phyloP scores from a whole-genome alignment of 257 asterid species.

The Plantago elongata region DNA sequence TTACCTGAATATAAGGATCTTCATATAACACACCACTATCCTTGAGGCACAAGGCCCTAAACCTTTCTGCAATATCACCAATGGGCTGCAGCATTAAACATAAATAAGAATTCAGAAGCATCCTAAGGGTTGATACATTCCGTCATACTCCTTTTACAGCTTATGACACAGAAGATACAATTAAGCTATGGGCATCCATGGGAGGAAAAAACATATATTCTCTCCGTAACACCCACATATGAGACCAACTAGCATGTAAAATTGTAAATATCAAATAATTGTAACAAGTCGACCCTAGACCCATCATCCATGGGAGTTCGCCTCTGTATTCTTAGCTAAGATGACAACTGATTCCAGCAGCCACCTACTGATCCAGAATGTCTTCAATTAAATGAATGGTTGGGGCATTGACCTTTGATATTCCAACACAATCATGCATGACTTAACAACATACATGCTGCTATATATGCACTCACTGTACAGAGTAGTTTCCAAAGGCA shows the following conservation, averaged over 20 bases:
- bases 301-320: too few species aligned
- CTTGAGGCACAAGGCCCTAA: slow-evolving; percentile 72
- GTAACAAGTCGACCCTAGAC: too few species aligned
- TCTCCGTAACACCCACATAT: neutral
- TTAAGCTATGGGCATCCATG: slow-evolving; percentile 2
- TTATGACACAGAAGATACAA: slow-evolving; percentile 7
- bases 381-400: neutral
- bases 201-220: neutral
- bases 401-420: neutral
- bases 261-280: too few species aligned
- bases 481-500: neutral
- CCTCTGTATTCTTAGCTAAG: slow-evolving; percentile 6
- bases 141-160: neutral
- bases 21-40: slow-evolving; percentile 93
- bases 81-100: slow-evolving; percentile 59
- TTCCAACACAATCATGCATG: neutral
- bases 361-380: neutral
- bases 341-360: neutral
- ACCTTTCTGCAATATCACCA: slow-evolving; percentile 81
- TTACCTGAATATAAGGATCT: slow-evolving; percentile 90
- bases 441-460: neutral
- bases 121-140: slow-evolving; percentile 6
- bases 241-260: too few species aligned
- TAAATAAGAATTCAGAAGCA: slow-evolving; percentile 18
- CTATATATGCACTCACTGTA: neutral